Base-by-base conservation (phyloP, 1,284 basidiomycete species). In the Ustilago trichophora region DNA sequence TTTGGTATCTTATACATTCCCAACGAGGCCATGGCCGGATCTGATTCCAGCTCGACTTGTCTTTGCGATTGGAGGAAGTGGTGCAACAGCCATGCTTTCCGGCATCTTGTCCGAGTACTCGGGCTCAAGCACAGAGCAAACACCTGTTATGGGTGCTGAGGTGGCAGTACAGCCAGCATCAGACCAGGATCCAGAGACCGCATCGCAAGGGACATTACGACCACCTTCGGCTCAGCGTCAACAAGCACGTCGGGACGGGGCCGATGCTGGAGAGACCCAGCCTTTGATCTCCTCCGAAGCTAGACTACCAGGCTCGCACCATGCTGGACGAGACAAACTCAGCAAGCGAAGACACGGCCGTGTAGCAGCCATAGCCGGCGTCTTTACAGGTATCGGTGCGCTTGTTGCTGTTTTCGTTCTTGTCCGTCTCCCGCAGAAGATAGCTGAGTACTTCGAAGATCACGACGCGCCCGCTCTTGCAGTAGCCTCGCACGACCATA, bases 61-160 rank as follows among this genome's bases (percentile, higher is more conserved):
- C 37, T 75, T 75, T 37, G 73, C 73, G 13, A 18, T 74, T 16
- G 73, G 73, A 2, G 73, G 71, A 12, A 66, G 57, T 21, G 71
- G 59, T 22, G 73, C 56, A 2, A 73, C 73, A 4, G 59, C 73
- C 2, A 75, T 73, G 73, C 62, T 75, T 12, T 73, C 62, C 12
- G 72, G 52, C 22, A 58, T 63, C 18, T 38, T 69, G 4, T 50
- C 59, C 5, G 66, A 54, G 21, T 63, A 38, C 10, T 60, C 64
- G 5, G 51, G 49, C 48, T 48, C 46, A 9, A 9, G 11, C 2
- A 33, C 27, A 15, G 29, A 21, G 6, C 32, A 27, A 7, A 19
- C 26, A 6, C 9, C 16, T 18, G 4, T 3, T 1, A 12, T 16
- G 19, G 33, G 26, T 4, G 12, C 24, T 13, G 12, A 3, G 4